Evolutionary conservation across 164 flowering plant genomes (phyloP), one percentile per base, ranked within the genome.

Genomic region (Macadamia integrifolia): DNA sequence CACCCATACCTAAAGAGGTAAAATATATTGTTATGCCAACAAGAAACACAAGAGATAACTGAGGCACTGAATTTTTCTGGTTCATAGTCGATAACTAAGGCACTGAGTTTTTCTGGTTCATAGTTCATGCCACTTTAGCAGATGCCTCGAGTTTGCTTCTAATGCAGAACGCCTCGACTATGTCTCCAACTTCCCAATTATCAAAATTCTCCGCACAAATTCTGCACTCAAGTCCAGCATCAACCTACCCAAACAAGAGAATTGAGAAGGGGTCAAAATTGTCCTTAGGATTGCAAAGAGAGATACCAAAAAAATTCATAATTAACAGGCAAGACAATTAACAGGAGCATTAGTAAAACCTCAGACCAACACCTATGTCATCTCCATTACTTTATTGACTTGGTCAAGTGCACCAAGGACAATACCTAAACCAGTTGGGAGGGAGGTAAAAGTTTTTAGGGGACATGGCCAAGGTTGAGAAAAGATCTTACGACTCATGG

Each of bases 121-220:
- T 23, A 23, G 23, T 23, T 23, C 23, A 23, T 72, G 88, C 76
- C 80, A 93, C 82, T 12, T 92, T 76, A 55, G 93, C 90, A 0
- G 98, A 89, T 66, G 97, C 97, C 77, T 93, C 96, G 93, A 10
- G 97, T 88, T 67, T 96, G 83, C 71, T 70, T 81, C 84, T 88
- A 84, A 52, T 23, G 69, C 85, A 80, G 68, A 89, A 93, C 42
- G 90, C 86, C 77, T 91, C 91, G n/a, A 93, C 7, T 53, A 57
- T 66, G 71, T 93, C 93, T 31, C 98, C 96, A 29, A 53, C 94
- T 63, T 83, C 86, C 85, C 86, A 91, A 60, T 93, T 88, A 29
- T 72, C 62, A 65, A 70, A 93, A 74, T 80, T 91, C 29, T 88
- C 96, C 55, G 78, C 50, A 49, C 86, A 97, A 49, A 93, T 76